Evolutionary conservation across 2,329 filamentous ascomycete species (phyloP).

Genomic region (Raffaelea deltoideospora): DNA sequence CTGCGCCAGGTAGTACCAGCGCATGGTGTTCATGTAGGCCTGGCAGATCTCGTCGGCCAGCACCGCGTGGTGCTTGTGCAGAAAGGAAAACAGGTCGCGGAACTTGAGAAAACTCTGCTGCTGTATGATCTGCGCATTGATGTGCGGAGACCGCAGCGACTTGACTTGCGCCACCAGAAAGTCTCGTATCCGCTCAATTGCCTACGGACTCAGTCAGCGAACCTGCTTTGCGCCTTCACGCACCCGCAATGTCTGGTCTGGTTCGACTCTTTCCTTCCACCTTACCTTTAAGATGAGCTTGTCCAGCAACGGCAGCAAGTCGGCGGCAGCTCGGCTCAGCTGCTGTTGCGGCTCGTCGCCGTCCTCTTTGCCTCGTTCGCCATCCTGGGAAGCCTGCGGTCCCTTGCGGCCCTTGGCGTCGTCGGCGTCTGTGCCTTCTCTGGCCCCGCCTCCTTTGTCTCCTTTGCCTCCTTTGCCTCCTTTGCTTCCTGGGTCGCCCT

Average conservation of each 20-base stretch:
- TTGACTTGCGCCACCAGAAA: slow-evolving; percentile 92
- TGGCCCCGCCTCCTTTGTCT: neutral
- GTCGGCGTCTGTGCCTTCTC: neutral
- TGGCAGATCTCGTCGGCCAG: slow-evolving; percentile 80
- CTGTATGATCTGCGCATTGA: slow-evolving; percentile 94
- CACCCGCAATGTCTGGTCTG: too few species aligned
- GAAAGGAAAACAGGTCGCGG: slow-evolving; percentile 75
- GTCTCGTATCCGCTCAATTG: slow-evolving; percentile 86
- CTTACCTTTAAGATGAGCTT: slow-evolving; percentile 66
- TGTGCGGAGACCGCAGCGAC: slow-evolving; percentile 81
- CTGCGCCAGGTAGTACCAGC: slow-evolving; percentile 91
- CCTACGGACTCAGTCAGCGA: too few species aligned
- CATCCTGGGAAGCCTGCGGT: too few species aligned
- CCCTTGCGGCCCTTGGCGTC: neutral
- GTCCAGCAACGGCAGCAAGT: slow-evolving; percentile 71
- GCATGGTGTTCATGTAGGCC: slow-evolving; percentile 96
- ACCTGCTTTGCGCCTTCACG: too few species aligned
- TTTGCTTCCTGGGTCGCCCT: neutral
- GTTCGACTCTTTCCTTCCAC: too few species aligned
- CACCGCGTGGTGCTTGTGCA: slow-evolving; percentile 66
- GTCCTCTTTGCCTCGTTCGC: too few species aligned
- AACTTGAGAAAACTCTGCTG: slow-evolving; percentile 81
- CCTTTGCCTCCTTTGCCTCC: neutral
- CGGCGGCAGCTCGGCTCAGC: slow-evolving; percentile 59
- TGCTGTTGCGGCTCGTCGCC: too few species aligned